phyloP scores from a whole-genome alignment of 345 rosid species.

The Lenwebbia sp. region DNA sequence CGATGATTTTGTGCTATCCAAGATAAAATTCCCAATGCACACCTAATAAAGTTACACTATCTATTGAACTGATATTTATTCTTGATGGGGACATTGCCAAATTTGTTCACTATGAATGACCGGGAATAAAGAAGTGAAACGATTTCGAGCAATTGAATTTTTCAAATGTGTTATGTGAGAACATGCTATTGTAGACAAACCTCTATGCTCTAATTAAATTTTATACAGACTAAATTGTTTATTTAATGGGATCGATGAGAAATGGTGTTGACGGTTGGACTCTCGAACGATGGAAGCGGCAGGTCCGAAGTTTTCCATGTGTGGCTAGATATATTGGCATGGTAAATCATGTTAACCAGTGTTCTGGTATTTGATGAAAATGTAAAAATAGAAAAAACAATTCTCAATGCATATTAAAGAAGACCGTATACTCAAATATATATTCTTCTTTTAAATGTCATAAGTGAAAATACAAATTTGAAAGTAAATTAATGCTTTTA shows the following conservation, averaged over 20 bases:
- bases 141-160: neutral
- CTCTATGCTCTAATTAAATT: neutral
- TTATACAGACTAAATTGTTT: neutral
- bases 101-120: neutral
- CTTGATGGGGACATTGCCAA: neutral
- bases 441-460: neutral
- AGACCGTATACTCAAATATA: too few species aligned
- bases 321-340: neutral
- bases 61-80: neutral
- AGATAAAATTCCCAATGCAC: neutral
- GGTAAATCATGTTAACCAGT: neutral
- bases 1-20: neutral
- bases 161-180: neutral
- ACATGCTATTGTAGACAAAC: neutral
- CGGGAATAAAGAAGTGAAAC: neutral
- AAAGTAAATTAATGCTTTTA: neutral
- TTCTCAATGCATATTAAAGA: neutral
- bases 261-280: neutral
- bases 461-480: neutral
- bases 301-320: neutral
- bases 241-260: neutral
- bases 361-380: neutral
- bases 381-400: neutral
- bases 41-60: neutral
- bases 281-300: accelerated